Base-by-base conservation (phyloP, 371 early-diverging fungal species). In the Massospora cicadina region DNA sequence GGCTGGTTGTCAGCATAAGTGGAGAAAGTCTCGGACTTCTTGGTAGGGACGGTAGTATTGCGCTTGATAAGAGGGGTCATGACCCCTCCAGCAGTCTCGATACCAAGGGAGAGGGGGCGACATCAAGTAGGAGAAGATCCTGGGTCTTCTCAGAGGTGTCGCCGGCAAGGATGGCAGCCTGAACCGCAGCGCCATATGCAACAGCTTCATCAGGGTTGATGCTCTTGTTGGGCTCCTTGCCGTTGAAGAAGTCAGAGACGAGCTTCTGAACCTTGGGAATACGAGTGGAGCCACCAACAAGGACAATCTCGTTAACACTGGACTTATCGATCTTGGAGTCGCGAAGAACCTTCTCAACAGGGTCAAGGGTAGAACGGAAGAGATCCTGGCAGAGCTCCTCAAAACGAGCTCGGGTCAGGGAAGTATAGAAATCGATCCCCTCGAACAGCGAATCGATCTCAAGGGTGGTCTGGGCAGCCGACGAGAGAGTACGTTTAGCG, bases 261-360 rank as follows among this genome's bases (percentile, higher is more conserved):
- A 98, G 84, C 79, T 93, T 86, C 78, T 94, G 95, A 74, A 99
- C 90, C 88, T 94, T 97, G 82, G 99, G 99, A 77, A 99, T 99
- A 87, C 99, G 97, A 68, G 98, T 98, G 72, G 97, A 96, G 72
- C 99, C 98, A 77, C 99, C 99, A 69, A 98, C 99, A 54, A 99
- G 81, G 69, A 99, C 94, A 71, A 98, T 93, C 72, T 97, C 95
- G 71, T 95, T 78, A 70, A 99, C 90, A 64, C 79, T 70, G 71
- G 79, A 71, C 85, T 98, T 98, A 77, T 89, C 91, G 69, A 91
- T 81, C 88, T 92, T 92, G 76, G 93, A 74, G 76, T 93, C 95
- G 66, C 86, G 82, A 72, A 98, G 79, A 55, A 91, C 92, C 81
- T 89, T 93, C 77, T 93, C 94, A 66, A 98, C 95, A 66, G 95